Base-by-base conservation (phyloP, 2,329 filamentous ascomycete species). In the Colletotrichum tropicale region DNA sequence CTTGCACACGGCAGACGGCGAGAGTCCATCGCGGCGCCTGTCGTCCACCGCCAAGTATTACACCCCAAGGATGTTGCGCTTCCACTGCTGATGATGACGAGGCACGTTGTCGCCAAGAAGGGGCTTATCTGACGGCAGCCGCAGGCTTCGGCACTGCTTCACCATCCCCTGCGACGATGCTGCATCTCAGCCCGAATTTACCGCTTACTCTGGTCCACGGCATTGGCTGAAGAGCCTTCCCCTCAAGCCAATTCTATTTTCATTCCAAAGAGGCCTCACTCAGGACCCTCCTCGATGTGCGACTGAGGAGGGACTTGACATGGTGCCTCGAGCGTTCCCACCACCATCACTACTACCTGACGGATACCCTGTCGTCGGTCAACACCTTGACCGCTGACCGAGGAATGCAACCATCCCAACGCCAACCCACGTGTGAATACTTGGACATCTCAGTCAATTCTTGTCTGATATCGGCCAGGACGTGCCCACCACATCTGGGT, bases 81-180 rank as follows among this genome's bases (percentile, higher is more conserved):
- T 21, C 32, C n/a, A 21, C 38, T 62, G 43, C 48, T 21, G 32
- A 38, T 36, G 66, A 60, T 74, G 71, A 74, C 66, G 60, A 70
- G 34, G 66, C 66, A 66, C 32, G 66, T 65, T 52, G 71, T 58
- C 48, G 66, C 66, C 71, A 74, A 74, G 71, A 61, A 66, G 36
- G 60, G 72, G 67, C 72, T 62, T 75, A 61, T 75, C 67, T 74
- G 60, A 74, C 67, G 52, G 36, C 43, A 75, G 62, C 73, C 69
- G 73, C 69, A 75, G 62, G 38, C 71, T 64, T 73, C 73, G 73
- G 73, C 73, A 75, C 61, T 68, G 60, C 64, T 58, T 16, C 12
- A 75, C 12, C 8, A 61, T 24, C 43, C 30, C 34, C 56, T 70
- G 56, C 56, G 32, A 26, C 56, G 26, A 18, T 62, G 68, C 61